A percentile compares a stretch with the other conserved stretches of the same genome.
Conservation (phyloP, 441 rosid genomes). For the Mallotus repandus region DNA sequence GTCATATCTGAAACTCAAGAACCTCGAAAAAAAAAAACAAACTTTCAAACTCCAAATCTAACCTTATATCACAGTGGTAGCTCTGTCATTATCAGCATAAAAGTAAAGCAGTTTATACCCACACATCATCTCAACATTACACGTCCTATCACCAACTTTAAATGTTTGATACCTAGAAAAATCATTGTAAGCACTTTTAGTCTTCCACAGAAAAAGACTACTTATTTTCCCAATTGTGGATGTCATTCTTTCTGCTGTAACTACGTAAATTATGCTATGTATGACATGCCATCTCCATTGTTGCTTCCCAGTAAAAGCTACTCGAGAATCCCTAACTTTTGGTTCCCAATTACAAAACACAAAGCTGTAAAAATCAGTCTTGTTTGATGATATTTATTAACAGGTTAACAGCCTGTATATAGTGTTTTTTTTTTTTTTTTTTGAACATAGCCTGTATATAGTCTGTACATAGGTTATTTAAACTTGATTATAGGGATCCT, state of each 20-base stretch:
- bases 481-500: no score
- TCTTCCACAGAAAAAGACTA: neutral
- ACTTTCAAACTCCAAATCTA: neutral
- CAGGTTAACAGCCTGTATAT: no score
- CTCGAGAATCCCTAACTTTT: neutral
- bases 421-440: no score
- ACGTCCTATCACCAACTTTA: neutral
- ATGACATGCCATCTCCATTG: neutral
- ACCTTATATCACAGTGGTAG: neutral
- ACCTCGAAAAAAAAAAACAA: neutral
- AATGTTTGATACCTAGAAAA: neutral
- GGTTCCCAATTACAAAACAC: neutral
- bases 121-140: neutral
- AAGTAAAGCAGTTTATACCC: constrained; percentile 3
- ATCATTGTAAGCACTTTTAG: neutral
- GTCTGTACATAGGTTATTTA: no score
- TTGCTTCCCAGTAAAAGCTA: neutral
- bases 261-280: neutral
- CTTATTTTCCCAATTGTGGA: neutral
- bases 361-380: neutral
- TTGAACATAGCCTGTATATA: no score
- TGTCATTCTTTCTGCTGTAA: neutral
- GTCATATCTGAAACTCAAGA: neutral
- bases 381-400: neutral
- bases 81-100: neutral